Evolutionary conservation across 306 rosid species (phyloP).

Genomic region (Cucurbita moschata): DNA sequence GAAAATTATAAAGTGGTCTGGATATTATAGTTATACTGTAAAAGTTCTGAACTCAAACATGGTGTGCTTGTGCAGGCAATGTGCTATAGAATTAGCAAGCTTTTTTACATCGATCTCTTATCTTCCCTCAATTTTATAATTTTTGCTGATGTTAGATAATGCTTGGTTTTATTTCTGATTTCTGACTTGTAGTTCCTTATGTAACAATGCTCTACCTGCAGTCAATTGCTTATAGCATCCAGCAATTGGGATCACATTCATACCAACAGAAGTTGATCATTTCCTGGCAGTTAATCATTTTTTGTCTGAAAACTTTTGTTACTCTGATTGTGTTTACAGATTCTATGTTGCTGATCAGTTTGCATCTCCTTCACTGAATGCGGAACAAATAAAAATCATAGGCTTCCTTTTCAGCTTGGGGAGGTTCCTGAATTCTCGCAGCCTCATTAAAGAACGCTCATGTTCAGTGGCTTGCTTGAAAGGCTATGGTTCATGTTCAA

Average conservation of each 20-base stretch:
- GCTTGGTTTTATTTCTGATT: background rate
- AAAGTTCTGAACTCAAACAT: conserved; percentile 40
- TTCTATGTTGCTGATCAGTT: background rate
- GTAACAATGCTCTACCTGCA: background rate
- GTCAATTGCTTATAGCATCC: background rate
- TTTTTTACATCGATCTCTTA: background rate
- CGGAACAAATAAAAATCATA: background rate
- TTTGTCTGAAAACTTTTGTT: background rate
- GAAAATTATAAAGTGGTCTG: conserved; percentile 57
- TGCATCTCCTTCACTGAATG: background rate
- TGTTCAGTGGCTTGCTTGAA: background rate
- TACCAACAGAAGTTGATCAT: background rate
- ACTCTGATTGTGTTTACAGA: background rate
- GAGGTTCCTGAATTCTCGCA: background rate
- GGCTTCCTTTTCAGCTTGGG: background rate
- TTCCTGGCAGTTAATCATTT: background rate
- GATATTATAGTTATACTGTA: conserved; percentile 59
- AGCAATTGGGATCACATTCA: background rate
- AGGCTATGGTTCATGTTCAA: background rate
- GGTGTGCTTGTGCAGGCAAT: conserved; percentile 56
- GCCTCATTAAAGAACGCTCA: background rate
- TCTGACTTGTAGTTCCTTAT: background rate
- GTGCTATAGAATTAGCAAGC: conserved; percentile 30
- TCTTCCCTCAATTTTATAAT: background rate
- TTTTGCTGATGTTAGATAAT: background rate